Conservation (phyloP, 139 green algal species). For the Coelastrella sp. region DNA sequence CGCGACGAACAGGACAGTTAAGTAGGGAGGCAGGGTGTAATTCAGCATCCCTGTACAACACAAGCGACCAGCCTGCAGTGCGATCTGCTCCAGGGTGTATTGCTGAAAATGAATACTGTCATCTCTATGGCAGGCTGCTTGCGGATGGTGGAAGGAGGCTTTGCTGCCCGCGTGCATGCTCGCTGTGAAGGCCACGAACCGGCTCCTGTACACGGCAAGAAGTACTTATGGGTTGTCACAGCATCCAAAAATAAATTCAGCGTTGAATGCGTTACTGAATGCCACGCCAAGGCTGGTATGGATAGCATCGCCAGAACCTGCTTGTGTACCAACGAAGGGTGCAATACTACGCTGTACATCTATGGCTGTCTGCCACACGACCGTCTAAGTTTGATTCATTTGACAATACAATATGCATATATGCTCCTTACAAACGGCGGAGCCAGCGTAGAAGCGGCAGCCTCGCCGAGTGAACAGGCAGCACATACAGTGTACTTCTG, state of each 20-base stretch:
- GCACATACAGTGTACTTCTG: slow-evolving; percentile 14
- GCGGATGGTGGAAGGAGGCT: not conserved
- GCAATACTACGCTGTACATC: slow-evolving; percentile 18
- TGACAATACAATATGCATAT: not conserved
- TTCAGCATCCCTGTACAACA: not conserved
- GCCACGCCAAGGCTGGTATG: not conserved
- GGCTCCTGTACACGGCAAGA: not conserved
- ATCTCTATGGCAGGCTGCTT: no score
- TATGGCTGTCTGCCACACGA: not conserved
- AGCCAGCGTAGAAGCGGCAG: not conserved
- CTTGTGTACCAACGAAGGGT: slow-evolving; percentile 1
- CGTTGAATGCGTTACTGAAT: no score
- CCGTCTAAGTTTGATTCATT: not conserved
- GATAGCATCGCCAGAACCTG: not conserved
- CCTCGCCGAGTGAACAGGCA: not conserved
- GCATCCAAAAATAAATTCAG: no score
- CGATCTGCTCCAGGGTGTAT: not conserved
- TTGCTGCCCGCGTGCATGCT: not conserved
- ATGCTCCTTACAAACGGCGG: not conserved
- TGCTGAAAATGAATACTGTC: no score
- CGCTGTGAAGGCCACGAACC: not conserved
- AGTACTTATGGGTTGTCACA: not conserved
- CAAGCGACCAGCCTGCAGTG: not conserved
- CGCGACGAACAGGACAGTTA: no score
- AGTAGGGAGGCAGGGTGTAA: no score